A percentile compares a stretch with the other conserved stretches of the same genome.
Conservation (phyloP, 768 basidiomycete genomes). For the Fistulinella prunicolor region DNA sequence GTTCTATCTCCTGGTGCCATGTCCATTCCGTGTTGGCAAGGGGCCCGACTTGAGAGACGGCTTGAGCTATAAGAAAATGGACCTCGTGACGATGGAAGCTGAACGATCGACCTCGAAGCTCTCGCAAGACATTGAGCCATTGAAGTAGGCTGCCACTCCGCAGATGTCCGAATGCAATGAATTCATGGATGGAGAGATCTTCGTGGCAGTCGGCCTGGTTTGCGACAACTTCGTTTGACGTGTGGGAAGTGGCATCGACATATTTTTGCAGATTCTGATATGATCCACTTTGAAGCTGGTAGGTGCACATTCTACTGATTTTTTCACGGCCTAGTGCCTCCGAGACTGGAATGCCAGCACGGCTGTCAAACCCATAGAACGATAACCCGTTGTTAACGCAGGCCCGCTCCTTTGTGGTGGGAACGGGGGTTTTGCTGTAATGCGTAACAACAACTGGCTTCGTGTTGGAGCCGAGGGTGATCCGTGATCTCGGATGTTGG, state of each 20-base stretch:
- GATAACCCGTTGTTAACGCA: constrained; percentile 2
- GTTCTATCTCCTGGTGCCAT: constrained; percentile 13
- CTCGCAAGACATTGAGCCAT: neutral
- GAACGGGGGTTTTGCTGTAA: constrained; percentile 5
- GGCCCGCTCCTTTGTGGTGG: constrained; percentile 8
- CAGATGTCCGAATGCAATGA: neutral
- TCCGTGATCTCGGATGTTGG: constrained; percentile 6
- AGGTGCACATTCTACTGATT: constrained; percentile 28
- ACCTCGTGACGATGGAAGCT: neutral
- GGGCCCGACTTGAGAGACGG: neutral
- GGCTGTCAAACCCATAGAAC: constrained; percentile 28
- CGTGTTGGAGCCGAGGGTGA: constrained; percentile 13
- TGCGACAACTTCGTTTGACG: neutral
- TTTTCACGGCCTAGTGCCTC: constrained; percentile 12
- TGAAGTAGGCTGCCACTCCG: neutral
- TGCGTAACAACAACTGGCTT: constrained; percentile 12
- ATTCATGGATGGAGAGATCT: neutral
- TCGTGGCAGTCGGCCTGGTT: neutral
- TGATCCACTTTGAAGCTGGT: constrained; percentile 17
- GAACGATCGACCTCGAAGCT: neutral
- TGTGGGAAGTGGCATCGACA: neutral
- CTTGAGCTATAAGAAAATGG: neutral
- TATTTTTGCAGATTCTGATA: neutral
- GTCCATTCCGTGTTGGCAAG: neutral
- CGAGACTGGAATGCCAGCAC: constrained; percentile 11